Evolutionary conservation across 106 monocot genomes (phyloP).

Genomic region (Narthecium ossifragum): DNA sequence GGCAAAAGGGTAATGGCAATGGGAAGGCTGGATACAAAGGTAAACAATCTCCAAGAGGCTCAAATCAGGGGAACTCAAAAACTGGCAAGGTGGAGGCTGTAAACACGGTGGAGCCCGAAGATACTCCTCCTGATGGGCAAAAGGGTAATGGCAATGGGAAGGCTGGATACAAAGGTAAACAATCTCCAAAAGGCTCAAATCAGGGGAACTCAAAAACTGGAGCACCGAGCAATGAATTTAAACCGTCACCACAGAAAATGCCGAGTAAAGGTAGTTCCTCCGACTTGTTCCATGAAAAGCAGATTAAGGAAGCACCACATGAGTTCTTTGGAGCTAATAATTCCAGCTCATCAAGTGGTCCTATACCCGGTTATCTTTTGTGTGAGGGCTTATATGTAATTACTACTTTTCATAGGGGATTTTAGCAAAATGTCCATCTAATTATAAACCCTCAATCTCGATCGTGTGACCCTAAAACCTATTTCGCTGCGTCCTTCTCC

Average conservation of each 20-base stretch:
- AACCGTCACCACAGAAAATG: slow-evolving; percentile 7
- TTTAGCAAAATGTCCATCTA: slow-evolving; percentile 5
- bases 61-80: slow-evolving; percentile 6
- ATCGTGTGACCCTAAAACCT: slow-evolving; percentile 10
- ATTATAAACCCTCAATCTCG: slow-evolving; percentile 16
- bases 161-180: neutral
- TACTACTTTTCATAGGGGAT: slow-evolving; percentile 2
- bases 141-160: neutral
- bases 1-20: slow-evolving; percentile 6
- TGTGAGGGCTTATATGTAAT: slow-evolving; percentile 1
- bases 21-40: slow-evolving; percentile 24
- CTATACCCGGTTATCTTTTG: neutral
- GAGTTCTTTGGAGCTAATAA: slow-evolving; percentile 9
- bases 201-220: neutral
- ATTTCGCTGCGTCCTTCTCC: slow-evolving; percentile 7
- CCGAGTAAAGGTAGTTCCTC: neutral
- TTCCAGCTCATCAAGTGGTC: slow-evolving; percentile 1
- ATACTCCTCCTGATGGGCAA: slow-evolving; percentile 7
- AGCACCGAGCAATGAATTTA: neutral
- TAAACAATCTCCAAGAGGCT: slow-evolving; percentile 10
- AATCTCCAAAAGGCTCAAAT: neutral
- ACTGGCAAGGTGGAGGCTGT: slow-evolving; percentile 6
- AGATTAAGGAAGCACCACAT: slow-evolving; percentile 21
- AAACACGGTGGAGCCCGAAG: slow-evolving; percentile 1
- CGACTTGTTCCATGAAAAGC: neutral